phyloP scores from a whole-genome alignment of 202 grass and related monocot species.

The Digitaria exilis region DNA sequence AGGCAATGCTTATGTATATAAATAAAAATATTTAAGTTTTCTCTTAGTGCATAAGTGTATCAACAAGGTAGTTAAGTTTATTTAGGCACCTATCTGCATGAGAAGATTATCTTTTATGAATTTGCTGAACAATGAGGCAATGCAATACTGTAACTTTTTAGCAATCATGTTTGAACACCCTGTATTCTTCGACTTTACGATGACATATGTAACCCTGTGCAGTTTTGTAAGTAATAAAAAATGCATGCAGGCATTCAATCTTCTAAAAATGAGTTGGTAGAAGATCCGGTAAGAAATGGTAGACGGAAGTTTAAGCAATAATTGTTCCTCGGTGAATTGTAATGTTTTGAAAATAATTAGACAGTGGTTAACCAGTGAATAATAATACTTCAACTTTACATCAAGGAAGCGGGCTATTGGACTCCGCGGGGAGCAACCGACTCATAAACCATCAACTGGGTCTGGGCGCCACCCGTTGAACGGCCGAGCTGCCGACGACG shows the following conservation, averaged over 20 bases:
- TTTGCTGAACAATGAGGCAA: neutral
- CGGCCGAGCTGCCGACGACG: slow-evolving; percentile 46
- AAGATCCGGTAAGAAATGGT: neutral
- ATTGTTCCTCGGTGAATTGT: too few species aligned
- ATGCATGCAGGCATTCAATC: neutral
- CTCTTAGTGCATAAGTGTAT: neutral
- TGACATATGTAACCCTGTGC: neutral
- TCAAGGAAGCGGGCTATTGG: slow-evolving; percentile 7
- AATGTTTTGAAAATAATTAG: neutral
- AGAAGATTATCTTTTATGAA: neutral
- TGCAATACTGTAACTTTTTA: neutral
- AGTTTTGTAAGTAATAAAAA: neutral
- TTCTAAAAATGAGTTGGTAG: neutral
- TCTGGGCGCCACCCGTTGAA: slow-evolving; percentile 41
- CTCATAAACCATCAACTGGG: slow-evolving; percentile 32
- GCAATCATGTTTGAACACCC: neutral
- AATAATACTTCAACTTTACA: neutral
- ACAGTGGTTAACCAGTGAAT: neutral
- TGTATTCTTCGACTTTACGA: neutral
- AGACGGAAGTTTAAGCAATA: neutral
- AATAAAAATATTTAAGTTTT: neutral
- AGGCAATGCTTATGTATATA: neutral
- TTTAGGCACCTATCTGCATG: neutral
- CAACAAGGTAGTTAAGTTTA: neutral
- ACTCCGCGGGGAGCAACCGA: slow-evolving; percentile 42